phyloP scores from a whole-genome alignment of 352 stramenopile genomes.

The Globisporangium okanoganense region DNA sequence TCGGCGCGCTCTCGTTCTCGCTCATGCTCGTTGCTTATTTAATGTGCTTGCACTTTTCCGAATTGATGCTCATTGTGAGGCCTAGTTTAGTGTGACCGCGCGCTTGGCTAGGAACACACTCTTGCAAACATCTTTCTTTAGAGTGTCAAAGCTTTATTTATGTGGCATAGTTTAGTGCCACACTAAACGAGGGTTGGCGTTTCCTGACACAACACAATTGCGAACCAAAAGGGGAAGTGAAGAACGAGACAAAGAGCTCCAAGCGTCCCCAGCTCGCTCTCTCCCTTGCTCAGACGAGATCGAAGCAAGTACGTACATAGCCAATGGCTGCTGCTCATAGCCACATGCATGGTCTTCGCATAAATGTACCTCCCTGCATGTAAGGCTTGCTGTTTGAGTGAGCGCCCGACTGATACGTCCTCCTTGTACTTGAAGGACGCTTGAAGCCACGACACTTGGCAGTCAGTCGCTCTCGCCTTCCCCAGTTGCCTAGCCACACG shows the following conservation, averaged over 20 bases:
- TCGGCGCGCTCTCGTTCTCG: neutral
- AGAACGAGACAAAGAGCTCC: constrained; percentile 6
- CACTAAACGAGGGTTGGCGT: neutral
- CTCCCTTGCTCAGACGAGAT: neutral
- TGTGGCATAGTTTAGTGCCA: neutral
- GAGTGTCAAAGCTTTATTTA: neutral
- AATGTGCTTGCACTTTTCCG: neutral
- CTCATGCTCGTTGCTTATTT: constrained; percentile 5
- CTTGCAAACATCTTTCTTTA: neutral
- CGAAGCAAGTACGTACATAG: neutral
- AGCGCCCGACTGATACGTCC: neutral
- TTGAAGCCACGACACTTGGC: constrained; percentile 5
- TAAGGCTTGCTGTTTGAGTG: neutral
- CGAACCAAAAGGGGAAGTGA: neutral
- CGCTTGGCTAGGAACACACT: too few species aligned
- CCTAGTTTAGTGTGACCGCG: constrained; percentile 10
- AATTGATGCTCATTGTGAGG: neutral
- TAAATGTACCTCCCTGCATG: neutral
- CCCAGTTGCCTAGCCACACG: neutral
- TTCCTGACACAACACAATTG: neutral
- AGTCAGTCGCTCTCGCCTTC: neutral
- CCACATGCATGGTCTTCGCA: neutral
- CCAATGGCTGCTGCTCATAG: neutral
- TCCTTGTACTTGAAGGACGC: neutral
- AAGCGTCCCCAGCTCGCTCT: neutral